A percentile compares a stretch with the other conserved stretches of the same genome.
Conservation (phyloP, 1,284 basidiomycete genomes). For the Gymnopus androsaceus region DNA sequence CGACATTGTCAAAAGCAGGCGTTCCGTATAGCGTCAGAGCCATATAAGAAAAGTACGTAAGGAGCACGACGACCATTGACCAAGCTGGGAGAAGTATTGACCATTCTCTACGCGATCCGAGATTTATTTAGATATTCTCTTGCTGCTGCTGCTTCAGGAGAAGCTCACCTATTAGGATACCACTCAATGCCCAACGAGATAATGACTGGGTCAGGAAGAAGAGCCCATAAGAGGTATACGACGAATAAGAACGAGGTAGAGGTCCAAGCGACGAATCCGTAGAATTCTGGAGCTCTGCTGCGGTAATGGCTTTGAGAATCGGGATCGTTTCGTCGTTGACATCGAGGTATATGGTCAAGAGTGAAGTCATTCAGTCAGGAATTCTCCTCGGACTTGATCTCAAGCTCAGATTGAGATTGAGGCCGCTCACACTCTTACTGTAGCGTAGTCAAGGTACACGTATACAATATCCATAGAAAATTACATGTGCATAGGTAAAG, state of each 20-base stretch:
- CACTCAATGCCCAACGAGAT: slow-evolving; percentile 69
- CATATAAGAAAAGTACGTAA: slow-evolving; percentile 80
- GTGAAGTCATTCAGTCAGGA: no score
- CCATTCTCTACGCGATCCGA: slow-evolving; percentile 69
- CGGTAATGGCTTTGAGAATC: slow-evolving; percentile 46
- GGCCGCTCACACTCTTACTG: no score
- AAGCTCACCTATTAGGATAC: slow-evolving; percentile 82
- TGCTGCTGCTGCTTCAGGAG: neutral
- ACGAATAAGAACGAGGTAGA: slow-evolving; percentile 73
- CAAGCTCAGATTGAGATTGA: no score
- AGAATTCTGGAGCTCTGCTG: slow-evolving; percentile 78
- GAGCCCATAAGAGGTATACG: slow-evolving; percentile 70
- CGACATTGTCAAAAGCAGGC: slow-evolving; percentile 55
- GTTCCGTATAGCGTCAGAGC: slow-evolving; percentile 73
- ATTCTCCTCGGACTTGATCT: no score
- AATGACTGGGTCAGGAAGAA: slow-evolving; percentile 61
- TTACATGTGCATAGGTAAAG: neutral
- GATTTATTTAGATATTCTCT: no score
- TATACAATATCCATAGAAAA: no score
- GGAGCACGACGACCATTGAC: slow-evolving; percentile 69
- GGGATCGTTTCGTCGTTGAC: no score
- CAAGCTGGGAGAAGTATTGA: slow-evolving; percentile 82
- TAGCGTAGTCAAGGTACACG: no score
- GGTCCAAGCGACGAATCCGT: slow-evolving; percentile 85
- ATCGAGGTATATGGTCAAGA: no score